Evolutionary conservation across 495 filamentous ascomycete genomes (phyloP), one percentile per base, ranked within the genome.

Genomic region (Usnea hakonensis): DNA sequence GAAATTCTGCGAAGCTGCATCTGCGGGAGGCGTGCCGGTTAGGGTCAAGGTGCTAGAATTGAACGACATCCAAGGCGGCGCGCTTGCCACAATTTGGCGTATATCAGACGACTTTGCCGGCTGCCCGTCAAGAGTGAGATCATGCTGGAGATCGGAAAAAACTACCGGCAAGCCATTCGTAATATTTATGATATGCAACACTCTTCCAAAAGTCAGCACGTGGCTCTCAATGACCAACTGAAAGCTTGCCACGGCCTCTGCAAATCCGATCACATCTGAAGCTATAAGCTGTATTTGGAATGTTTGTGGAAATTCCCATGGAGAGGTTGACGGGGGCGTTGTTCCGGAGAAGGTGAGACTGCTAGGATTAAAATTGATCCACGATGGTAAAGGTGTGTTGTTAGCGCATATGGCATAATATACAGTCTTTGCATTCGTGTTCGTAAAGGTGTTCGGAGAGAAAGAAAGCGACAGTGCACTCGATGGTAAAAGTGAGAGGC

Each of bases 361-460:
- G 3, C 68, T 63, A 2, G 80, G 66, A 68, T 95, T 84, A 67
- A 97, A 96, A 14, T 72, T 76, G 44, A 96, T 81, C 92, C 91
- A 96, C 6, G 91, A 89, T 38, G 92, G 92, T 43, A 96, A 75
- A 36, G 93, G 91, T 9, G 87, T 86, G 67, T 92, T 89, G 63
- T 91, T 85, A 4, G 71, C 74, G 41, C 88, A 87, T 14, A 87
- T 85, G 28, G 90, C 88, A 69, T 95, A 94, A 72, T 91, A 96
- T 30, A 77, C 74, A 37, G 79, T 82, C 13, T 75, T 74, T 36
- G 71, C 68, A 48, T 72, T 71, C 1, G 77, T 79, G 57, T 78
- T 75, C 30, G 71, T 69, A 61, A 83, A 83, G 9, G 78, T 83
- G 4, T 73, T 72, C n/a, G 70, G 56, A 37, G 78, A 76, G 41